These are phyloP conservation scores for Quercus gilva DNA, from an alignment of 306 rosid species.

Conservation along the genomic window DNA sequence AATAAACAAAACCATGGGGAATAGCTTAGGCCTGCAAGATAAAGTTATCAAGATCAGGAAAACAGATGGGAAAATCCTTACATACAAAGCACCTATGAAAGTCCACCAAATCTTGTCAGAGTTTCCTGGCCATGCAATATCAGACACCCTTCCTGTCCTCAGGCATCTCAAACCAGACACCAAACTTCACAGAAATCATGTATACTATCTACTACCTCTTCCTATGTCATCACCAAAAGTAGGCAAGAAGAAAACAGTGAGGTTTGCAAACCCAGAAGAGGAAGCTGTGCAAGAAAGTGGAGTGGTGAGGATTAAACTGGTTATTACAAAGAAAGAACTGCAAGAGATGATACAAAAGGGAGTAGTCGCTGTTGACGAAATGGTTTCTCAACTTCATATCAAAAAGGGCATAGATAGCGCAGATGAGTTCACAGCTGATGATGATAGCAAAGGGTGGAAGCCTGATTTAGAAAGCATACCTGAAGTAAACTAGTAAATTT, in stretches of 20 bases:
- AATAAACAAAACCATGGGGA: constrained; percentile 59
- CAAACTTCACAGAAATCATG: constrained; percentile 43
- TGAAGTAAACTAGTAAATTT: constrained; percentile 55
- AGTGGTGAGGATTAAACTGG: constrained; percentile 71
- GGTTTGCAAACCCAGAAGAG: constrained; percentile 58
- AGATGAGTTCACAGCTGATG: constrained; percentile 20
- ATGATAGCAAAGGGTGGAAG: constrained; percentile 47
- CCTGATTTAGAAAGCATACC: constrained; percentile 78
- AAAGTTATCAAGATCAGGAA: constrained; percentile 61
- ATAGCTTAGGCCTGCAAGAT: constrained; percentile 55
- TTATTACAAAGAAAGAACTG: constrained; percentile 66
- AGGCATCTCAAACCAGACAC: constrained; percentile 55
- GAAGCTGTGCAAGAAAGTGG: constrained; percentile 39
- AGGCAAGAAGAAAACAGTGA: constrained; percentile 59
- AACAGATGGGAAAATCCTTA: constrained; percentile 71
- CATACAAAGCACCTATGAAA: constrained; percentile 59
- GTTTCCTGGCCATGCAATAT: constrained; percentile 63
- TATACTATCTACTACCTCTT: constrained; percentile 58
- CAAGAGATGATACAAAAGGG: constrained; percentile 56
- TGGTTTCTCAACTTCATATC: constrained; percentile 40
- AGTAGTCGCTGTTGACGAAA: constrained; percentile 49
- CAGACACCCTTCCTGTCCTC: constrained; percentile 43
- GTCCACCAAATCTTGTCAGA: constrained; percentile 55
- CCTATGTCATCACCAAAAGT: constrained; percentile 30
- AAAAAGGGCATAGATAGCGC: constrained; percentile 24